phyloP scores from a whole-genome alignment of 2,329 filamentous ascomycete species.

The Arthroderma sp. region DNA sequence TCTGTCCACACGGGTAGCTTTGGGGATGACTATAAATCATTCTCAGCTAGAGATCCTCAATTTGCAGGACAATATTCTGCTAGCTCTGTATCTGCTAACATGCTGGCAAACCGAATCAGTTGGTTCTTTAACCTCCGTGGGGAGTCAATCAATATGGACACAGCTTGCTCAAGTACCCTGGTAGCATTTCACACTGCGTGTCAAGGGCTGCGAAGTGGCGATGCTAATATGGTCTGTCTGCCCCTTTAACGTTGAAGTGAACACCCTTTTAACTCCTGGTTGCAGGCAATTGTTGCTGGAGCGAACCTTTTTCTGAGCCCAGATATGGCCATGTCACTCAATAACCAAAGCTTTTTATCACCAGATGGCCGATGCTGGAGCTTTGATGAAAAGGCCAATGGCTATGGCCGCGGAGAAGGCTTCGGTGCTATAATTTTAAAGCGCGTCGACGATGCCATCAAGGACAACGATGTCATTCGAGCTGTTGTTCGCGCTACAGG shows the following conservation, averaged over 20 bases:
- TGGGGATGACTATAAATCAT: slow-evolving; percentile 10
- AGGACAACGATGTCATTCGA: slow-evolving; percentile 48
- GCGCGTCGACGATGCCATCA: slow-evolving; percentile 58
- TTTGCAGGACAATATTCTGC: background rate
- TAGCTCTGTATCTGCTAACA: slow-evolving; percentile 5
- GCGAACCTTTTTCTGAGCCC: slow-evolving; percentile 8
- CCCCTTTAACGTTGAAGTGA: slow-evolving; percentile 15
- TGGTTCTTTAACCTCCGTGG: slow-evolving; percentile 15
- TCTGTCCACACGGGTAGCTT: slow-evolving; percentile 4
- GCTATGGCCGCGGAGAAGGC: slow-evolving; percentile 52
- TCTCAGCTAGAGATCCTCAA: slow-evolving; percentile 4
- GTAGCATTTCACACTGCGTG: slow-evolving; percentile 14
- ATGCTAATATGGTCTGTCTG: slow-evolving; percentile 9
- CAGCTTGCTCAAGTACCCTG: slow-evolving; percentile 18
- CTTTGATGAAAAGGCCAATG: slow-evolving; percentile 45
- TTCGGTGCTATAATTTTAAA: slow-evolving; percentile 55
- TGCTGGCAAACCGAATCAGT: slow-evolving; percentile 12
- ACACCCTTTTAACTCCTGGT: slow-evolving; percentile 14
- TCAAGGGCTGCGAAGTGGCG: slow-evolving; percentile 11
- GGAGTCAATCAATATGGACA: slow-evolving; percentile 36
- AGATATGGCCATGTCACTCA: slow-evolving; percentile 1
- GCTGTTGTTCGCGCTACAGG: slow-evolving; percentile 47
- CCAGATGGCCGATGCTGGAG: slow-evolving; percentile 32
- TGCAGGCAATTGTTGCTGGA: slow-evolving; percentile 6
- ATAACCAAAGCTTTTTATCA: slow-evolving; percentile 52